Conservation (phyloP, 371 early-diverging fungal genomes). For the Mucor indicus region DNA sequence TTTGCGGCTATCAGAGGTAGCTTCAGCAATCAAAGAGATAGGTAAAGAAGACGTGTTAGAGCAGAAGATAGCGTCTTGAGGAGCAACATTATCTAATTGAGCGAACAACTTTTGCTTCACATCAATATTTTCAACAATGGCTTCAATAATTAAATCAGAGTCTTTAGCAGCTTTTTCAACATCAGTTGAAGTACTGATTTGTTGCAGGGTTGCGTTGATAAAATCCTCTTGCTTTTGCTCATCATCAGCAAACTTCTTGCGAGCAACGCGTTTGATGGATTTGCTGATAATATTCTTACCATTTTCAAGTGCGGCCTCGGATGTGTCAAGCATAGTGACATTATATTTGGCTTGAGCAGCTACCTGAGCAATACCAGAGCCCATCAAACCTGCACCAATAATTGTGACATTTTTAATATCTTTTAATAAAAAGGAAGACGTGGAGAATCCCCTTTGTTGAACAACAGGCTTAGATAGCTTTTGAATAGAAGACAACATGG, state of each 20-base stretch:
- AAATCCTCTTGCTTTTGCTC: slow-evolving; percentile 56
- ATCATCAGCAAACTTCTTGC: slow-evolving; percentile 82
- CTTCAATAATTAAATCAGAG: slow-evolving; percentile 86
- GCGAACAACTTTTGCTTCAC: slow-evolving; percentile 82
- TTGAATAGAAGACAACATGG: no score
- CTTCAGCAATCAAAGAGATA: slow-evolving; percentile 77
- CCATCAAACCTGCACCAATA: slow-evolving; percentile 90
- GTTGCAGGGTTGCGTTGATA: slow-evolving; percentile 61
- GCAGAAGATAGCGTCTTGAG: slow-evolving; percentile 73
- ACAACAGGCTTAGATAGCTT: no score
- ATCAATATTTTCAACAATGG: slow-evolving; percentile 91
- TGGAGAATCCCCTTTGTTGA: slow-evolving; percentile 21
- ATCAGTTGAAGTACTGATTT: slow-evolving; percentile 66
- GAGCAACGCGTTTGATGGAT: slow-evolving; percentile 84
- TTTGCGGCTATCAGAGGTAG: slow-evolving; percentile 50
- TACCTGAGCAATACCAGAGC: slow-evolving; percentile 94
- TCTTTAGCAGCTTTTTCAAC: slow-evolving; percentile 49
- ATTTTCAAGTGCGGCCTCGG: slow-evolving; percentile 67
- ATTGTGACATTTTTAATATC: slow-evolving; percentile 65
- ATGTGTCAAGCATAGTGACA: slow-evolving; percentile 89
- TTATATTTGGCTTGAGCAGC: slow-evolving; percentile 78
- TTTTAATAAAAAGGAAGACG: slow-evolving; percentile 22
- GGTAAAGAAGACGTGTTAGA: slow-evolving; percentile 93
- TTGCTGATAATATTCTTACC: slow-evolving; percentile 77
- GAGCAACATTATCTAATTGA: slow-evolving; percentile 69